phyloP scores from a whole-genome alignment of 345 rosid genomes.

The Gossypium longicalyx region DNA sequence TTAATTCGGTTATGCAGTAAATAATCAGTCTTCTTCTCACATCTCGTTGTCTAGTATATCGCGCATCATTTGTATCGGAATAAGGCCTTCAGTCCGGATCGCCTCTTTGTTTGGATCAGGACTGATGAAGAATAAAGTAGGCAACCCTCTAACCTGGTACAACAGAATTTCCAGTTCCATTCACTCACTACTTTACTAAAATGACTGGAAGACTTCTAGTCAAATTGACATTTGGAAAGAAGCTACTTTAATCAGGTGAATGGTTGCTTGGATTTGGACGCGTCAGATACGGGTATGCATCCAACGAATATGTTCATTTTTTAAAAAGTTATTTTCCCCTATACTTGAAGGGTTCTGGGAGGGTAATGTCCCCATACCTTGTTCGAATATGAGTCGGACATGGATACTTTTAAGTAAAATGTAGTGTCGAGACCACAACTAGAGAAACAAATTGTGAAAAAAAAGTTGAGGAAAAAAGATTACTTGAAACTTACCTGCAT shows the following conservation, averaged over 20 bases:
- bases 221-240: not conserved
- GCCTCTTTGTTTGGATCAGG: conserved; percentile 86
- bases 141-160: conserved; percentile 84
- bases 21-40: conserved; percentile 29
- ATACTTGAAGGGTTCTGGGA: no score
- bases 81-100: conserved; percentile 84
- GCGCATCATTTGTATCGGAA: conserved; percentile 86
- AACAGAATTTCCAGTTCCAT: conserved; percentile 1
- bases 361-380: not conserved
- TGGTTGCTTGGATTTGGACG: not conserved
- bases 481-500: conserved; percentile 61
- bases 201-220: not conserved
- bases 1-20: not conserved
- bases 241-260: not conserved
- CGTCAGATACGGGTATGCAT: not conserved
- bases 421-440: no score
- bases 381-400: not conserved
- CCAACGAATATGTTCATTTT: not conserved
- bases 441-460: not conserved
- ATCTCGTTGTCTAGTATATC: conserved; percentile 80
- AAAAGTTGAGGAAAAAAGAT: not conserved
- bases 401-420: not conserved
- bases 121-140: conserved; percentile 78
- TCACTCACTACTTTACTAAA: not conserved
- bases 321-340: no score